Evolutionary conservation across 2,329 filamentous ascomycete genomes (phyloP).

Genomic region (Sporothrix schenckii): DNA sequence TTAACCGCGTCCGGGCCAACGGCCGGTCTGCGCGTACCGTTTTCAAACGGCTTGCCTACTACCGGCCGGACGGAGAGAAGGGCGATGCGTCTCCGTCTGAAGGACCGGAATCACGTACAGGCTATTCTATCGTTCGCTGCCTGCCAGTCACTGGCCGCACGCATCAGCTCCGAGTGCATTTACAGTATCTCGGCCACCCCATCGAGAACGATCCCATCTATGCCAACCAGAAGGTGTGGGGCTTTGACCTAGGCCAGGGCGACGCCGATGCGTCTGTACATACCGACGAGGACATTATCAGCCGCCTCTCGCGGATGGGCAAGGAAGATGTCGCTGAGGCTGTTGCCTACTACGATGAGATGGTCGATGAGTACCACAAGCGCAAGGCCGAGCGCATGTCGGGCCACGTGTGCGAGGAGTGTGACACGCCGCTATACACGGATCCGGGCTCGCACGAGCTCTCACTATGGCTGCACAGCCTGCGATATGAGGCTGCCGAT

Average conservation of each 20-base stretch:
- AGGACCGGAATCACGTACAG: conserved; percentile 47
- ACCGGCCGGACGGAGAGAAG: conserved; percentile 45
- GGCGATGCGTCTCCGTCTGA: background rate
- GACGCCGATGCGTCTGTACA: conserved; percentile 68
- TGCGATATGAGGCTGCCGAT: conserved; percentile 80
- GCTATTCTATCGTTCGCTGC: conserved; percentile 94
- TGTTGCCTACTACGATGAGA: conserved; percentile 89
- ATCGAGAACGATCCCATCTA: conserved; percentile 99
- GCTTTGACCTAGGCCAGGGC: conserved; percentile 70
- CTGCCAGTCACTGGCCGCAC: conserved; percentile 91
- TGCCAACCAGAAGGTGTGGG: conserved; percentile 91
- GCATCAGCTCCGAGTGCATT: conserved; percentile 90
- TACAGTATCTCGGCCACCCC: conserved; percentile 91
- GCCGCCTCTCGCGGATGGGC: conserved; percentile 82
- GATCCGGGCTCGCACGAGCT: conserved; percentile 90
- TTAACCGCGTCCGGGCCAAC: conserved; percentile 92
- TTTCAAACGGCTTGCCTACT: conserved; percentile 91
- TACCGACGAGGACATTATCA: conserved; percentile 87
- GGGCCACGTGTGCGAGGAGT: conserved; percentile 77
- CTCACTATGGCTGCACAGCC: conserved; percentile 89
- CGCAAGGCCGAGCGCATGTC: conserved; percentile 92
- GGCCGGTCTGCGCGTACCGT: conserved; percentile 89
- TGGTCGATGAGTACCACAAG: conserved; percentile 88
- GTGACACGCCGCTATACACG: conserved; percentile 86
- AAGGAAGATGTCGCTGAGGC: conserved; percentile 91